A percentile compares a stretch with the other conserved stretches of the same genome.
phyloP scores from a whole-genome alignment of 2,329 filamentous ascomycete species.

The Chrysoporthe puriensis region DNA sequence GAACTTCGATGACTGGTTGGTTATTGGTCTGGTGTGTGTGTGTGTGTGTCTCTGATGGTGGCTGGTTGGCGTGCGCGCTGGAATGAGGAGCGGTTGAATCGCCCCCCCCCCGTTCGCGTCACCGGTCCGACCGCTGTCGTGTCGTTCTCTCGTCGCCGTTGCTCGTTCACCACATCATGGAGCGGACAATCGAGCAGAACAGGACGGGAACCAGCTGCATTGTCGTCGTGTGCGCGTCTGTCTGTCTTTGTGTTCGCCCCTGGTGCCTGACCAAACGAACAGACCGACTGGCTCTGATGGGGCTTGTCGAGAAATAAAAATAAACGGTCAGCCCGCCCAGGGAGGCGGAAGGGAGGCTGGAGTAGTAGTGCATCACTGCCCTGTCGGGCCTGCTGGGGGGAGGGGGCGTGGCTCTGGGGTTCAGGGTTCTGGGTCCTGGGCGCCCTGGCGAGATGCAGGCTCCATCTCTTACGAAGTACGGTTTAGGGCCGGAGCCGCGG shows the following conservation, averaged over 20 bases:
- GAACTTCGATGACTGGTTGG: too few relatives aligned
- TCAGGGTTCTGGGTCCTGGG: not conserved
- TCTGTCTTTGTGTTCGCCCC: not conserved
- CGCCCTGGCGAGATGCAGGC: conserved; percentile 1
- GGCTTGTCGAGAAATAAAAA: not conserved
- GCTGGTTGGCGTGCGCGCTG: conserved; percentile 1
- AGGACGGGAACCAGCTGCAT: not conserved
- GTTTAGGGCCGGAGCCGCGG: too few relatives aligned
- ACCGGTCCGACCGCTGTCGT: not conserved
- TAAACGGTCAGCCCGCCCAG: not conserved
- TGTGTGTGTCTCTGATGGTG: not conserved
- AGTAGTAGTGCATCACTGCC: not conserved
- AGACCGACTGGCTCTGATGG: not conserved
- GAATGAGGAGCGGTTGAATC: not conserved
- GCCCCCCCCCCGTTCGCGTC: not conserved
- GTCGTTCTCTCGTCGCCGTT: not conserved
- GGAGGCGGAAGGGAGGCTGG: conserved; percentile 6
- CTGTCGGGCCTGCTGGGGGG: not conserved
- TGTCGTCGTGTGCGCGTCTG: not conserved
- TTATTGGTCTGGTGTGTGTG: not conserved
- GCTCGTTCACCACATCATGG: conserved; percentile 4
- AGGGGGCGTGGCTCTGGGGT: not conserved
- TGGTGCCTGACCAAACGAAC: not conserved
- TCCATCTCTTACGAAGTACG: not conserved
- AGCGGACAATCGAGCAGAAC: not conserved